These are phyloP conservation scores for Beauveria sp. DNA, from an alignment of 2,329 filamentous ascomycete species.

Conservation along the genomic window DNA sequence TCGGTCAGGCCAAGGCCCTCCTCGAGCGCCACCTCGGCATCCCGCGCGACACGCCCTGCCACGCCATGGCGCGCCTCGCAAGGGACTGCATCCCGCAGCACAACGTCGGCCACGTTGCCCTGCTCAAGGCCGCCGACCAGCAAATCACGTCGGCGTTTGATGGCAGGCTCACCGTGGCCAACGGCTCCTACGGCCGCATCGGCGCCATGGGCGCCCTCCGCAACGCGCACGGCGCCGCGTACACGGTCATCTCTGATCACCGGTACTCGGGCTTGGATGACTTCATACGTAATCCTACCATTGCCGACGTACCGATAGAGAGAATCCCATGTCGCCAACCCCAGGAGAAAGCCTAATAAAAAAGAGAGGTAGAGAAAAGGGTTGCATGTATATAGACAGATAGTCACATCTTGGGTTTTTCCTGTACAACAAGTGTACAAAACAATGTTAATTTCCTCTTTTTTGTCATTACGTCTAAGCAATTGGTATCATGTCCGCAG, in stretches of 20 bases:
- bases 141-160: constrained; percentile 49
- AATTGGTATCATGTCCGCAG: constrained; percentile 7
- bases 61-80: constrained; percentile 51
- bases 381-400: not conserved
- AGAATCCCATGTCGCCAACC: not conserved
- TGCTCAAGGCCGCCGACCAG: constrained; percentile 49
- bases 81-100: constrained; percentile 86
- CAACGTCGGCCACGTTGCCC: constrained; percentile 63
- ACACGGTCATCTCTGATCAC: constrained; percentile 24
- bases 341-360: not conserved
- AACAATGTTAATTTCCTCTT: not conserved
- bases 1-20: constrained; percentile 61
- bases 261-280: constrained; percentile 24
- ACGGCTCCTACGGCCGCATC: constrained; percentile 45
- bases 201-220: constrained; percentile 46
- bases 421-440: not conserved
- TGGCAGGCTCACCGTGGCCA: constrained; percentile 57
- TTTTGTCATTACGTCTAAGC: not conserved
- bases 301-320: not conserved
- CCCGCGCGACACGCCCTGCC: constrained; percentile 45
- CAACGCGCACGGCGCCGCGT: constrained; percentile 38
- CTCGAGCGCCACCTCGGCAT: constrained; percentile 71
- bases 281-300: constrained; percentile 12
- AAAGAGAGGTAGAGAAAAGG: not conserved
- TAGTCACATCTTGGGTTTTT: not conserved